Conservation (phyloP, 2,329 filamentous ascomycete species). For the Cladophialophora bantiana region DNA sequence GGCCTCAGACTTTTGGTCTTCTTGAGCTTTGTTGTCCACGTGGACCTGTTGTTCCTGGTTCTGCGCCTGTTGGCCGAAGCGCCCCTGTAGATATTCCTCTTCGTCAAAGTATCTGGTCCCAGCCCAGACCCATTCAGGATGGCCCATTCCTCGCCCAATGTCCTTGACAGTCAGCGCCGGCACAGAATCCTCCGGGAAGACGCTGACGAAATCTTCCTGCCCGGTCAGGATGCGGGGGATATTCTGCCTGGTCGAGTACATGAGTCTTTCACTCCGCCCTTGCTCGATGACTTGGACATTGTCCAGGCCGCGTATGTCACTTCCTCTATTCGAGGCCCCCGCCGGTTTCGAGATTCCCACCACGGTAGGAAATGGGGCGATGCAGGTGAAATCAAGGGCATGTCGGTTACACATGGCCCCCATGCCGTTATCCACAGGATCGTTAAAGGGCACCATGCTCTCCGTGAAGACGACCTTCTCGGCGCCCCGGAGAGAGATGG, state of each 20-base stretch:
- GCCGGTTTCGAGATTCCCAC: conserved; percentile 34
- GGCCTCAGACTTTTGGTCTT: neutral
- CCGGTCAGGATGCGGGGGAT: conserved; percentile 30
- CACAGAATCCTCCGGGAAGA: conserved; percentile 21
- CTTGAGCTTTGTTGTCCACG: neutral
- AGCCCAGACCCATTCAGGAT: conserved; percentile 21
- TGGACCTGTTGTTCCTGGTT: neutral
- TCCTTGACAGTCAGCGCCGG: conserved; percentile 29
- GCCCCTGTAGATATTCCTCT: conserved; percentile 7
- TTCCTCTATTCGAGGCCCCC: conserved; percentile 32
- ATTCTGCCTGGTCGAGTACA: conserved; percentile 34
- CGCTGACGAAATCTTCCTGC: conserved; percentile 29
- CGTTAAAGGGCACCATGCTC: conserved; percentile 36
- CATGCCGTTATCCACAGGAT: conserved; percentile 30
- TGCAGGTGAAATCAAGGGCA: conserved; percentile 26
- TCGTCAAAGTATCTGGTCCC: conserved; percentile 3
- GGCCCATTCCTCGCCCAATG: conserved; percentile 30
- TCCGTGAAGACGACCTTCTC: conserved; percentile 34
- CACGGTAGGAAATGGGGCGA: conserved; percentile 30
- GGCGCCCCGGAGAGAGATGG: conserved; percentile 35
- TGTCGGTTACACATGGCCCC: conserved; percentile 30
- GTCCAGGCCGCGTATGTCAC: conserved; percentile 33
- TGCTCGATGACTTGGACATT: conserved; percentile 13
- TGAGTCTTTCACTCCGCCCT: conserved; percentile 22
- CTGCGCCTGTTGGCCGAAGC: neutral